Evolutionary conservation across 1,139 yeast species (phyloP), one percentile per base, ranked within the genome.

Genomic region (Groenewaldozyma sp.): DNA sequence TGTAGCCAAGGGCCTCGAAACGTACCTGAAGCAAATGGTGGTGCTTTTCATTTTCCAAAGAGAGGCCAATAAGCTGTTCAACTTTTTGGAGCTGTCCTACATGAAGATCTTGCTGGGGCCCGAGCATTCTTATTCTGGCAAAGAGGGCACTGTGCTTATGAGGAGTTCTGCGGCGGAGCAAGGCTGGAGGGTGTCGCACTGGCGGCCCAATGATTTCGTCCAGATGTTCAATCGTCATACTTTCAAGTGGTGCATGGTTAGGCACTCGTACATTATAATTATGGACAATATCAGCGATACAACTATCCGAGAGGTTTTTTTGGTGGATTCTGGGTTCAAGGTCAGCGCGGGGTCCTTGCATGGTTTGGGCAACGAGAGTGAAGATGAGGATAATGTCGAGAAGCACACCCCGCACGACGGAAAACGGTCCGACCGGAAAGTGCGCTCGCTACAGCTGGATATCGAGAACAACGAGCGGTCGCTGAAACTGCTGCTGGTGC

Each of bases 131-230:
- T 82, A 70, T 53, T 77, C 74, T 43, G 95, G 98, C 1, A 91
- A 88, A 53, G 96, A 91, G 61, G 98, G 98, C 3, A 74, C 76
- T 39, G 63, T 91, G 42, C 76, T 82, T 45, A 73, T 87, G 34
- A 76, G 88, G 17, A 81, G 95, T 0, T 75, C 87, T 1, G 91
- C 97, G 0, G 76, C 76, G 45, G 71, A 87, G 1, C 94, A 84
- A 58, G 97, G 97, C 2, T 91, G 98, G 98, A 71, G 95, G 54
- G 95, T 88, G 11, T 84, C 94, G 4, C 96, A 88, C 56, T 77
- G 86, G 62, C 77, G 74, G 46, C 78, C 86, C 7, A 76, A 77
- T 48, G 96, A 86, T 54, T 67, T 86, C 51, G 39, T 53, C 6
- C 53, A 54, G 34, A 86, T 87, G 94, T 80, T 86, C 41, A 79